Evolutionary conservation across 2,329 filamentous ascomycete genomes (phyloP), one percentile per base, ranked within the genome.

Genomic region (Lomentospora prolificans): DNA sequence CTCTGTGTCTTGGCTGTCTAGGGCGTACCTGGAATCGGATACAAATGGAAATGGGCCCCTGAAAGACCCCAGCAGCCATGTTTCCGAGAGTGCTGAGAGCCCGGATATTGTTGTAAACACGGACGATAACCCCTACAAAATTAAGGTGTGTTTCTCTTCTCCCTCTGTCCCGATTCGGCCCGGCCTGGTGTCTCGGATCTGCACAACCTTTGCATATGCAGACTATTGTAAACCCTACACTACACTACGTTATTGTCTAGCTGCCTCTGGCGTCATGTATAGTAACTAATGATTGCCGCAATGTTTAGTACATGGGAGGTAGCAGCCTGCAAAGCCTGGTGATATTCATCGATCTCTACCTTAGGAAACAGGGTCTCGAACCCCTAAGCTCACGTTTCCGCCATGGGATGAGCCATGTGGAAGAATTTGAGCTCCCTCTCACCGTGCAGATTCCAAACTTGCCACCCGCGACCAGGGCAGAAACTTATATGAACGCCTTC

Each of bases 31-130:
- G 14, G 14, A n/a, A n/a, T 5, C 14, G 14, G 19, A 7, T n/a
- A 46, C 41, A n/a, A 6, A 33, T 33, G 30, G 6, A 12, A 12
- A 33, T 33, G 30, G n/a, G 30, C 30, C 30, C 30, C 30, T 33
- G 12, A 33, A 33, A 33, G 41, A n/a, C 41, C 50, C 30, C 27
- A 25, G 6, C 3, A 52, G 50, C n/a, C 10, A 10, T 3, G 28
- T 19, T 4, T 12, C n/a, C 10, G 14, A 19, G 27, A 33, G n/a
- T 25, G 50, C 27, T 3, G 22, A 17, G 5, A 53, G 60, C n/a
- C 62, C 62, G 0, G 62, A 64, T 44, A 48, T 63, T 17, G 59
- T 63, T 17, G 51, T 63, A 19, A 63, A 63, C 55, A 64, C 62
- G 8, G 61, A 64, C 27, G 59, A 60, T 30, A 62, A 55, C 12